These are phyloP conservation scores for Calonectria montana DNA, from an alignment of 2,329 filamentous ascomycete species.

Conservation along the genomic window DNA sequence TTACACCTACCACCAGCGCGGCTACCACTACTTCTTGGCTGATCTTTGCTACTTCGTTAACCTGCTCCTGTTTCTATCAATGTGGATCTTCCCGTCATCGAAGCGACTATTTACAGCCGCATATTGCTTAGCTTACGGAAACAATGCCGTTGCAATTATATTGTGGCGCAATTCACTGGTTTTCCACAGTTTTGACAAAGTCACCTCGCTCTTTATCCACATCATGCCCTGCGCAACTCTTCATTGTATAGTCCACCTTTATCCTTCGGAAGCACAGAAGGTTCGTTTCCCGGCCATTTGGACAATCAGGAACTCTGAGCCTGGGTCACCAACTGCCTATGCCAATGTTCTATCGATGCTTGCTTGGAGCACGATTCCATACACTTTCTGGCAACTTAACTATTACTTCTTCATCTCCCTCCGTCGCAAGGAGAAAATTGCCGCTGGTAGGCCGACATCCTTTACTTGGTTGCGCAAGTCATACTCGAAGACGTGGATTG, in stretches of 20 bases:
- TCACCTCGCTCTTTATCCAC: constrained; percentile 98
- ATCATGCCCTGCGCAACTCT: constrained; percentile 98
- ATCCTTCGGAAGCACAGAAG: constrained; percentile 72
- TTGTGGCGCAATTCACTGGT: constrained; percentile 99
- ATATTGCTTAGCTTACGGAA: constrained; percentile 93
- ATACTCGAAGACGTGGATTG: constrained; percentile 91
- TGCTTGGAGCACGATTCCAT: constrained; percentile 92
- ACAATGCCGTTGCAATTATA: constrained; percentile 96
- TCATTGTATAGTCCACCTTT: constrained; percentile 90
- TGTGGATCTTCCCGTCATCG: constrained; percentile 92
- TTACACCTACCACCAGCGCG: constrained; percentile 89
- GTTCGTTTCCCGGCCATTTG: constrained; percentile 86
- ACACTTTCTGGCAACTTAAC: constrained; percentile 89
- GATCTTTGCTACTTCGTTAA: constrained; percentile 99
- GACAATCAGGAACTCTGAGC: constrained; percentile 76
- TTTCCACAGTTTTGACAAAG: constrained; percentile 98
- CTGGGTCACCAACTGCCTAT: constrained; percentile 84
- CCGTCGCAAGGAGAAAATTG: constrained; percentile 94
- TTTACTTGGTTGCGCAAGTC: constrained; percentile 97
- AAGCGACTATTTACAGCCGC: constrained; percentile 92
- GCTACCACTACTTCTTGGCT: constrained; percentile 96
- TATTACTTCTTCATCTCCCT: constrained; percentile 98
- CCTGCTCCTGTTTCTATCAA: constrained; percentile 79
- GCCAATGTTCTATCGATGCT: constrained; percentile 85
- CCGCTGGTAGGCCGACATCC: constrained; percentile 92